A percentile compares a stretch with the other conserved stretches of the same genome.
Evolutionary conservation across 345 rosid species (phyloP).

Genomic region (Kandelia obovata): DNA sequence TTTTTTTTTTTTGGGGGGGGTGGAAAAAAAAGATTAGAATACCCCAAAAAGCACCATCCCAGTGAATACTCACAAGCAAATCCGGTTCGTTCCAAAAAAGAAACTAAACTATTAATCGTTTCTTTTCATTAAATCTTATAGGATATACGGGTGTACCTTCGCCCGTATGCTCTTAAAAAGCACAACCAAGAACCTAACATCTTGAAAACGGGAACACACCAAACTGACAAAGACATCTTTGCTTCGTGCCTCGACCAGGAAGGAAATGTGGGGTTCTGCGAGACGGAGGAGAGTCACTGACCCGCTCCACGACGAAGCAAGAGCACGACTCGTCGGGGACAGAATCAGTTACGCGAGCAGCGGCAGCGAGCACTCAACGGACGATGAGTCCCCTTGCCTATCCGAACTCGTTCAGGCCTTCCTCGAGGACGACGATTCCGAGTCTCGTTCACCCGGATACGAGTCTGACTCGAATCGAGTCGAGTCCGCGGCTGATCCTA

Average conservation of each 20-base stretch:
- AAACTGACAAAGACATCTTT: too few species aligned
- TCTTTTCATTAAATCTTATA: too few species aligned
- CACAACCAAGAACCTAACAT: too few species aligned
- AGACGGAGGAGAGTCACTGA: conserved; percentile 53
- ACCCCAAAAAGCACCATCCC: too few species aligned
- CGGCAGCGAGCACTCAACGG: conserved; percentile 72
- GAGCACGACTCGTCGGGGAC: conserved; percentile 53
- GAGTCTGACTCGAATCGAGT: conserved; percentile 48
- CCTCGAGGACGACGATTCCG: conserved; percentile 42
- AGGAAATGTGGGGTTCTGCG: conserved; percentile 32
- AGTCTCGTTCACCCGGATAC: conserved; percentile 3
- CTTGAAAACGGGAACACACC: too few species aligned
- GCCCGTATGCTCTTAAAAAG: too few species aligned
- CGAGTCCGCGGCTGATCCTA: conserved; percentile 29
- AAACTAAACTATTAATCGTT: too few species aligned
- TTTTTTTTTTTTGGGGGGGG: too few species aligned
- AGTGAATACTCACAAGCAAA: too few species aligned
- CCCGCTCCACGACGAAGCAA: conserved; percentile 57
- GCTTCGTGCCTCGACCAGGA: neutral
- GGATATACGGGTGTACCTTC: too few species aligned
- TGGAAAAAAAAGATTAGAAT: too few species aligned
- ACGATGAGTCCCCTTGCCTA: conserved; percentile 58
- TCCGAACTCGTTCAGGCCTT: conserved; percentile 75
- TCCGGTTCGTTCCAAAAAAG: too few species aligned
- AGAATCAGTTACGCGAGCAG: conserved; percentile 50